Base-by-base conservation (phyloP, 306 rosid genomes). In the Cotoneaster glaucophyllus region DNA sequence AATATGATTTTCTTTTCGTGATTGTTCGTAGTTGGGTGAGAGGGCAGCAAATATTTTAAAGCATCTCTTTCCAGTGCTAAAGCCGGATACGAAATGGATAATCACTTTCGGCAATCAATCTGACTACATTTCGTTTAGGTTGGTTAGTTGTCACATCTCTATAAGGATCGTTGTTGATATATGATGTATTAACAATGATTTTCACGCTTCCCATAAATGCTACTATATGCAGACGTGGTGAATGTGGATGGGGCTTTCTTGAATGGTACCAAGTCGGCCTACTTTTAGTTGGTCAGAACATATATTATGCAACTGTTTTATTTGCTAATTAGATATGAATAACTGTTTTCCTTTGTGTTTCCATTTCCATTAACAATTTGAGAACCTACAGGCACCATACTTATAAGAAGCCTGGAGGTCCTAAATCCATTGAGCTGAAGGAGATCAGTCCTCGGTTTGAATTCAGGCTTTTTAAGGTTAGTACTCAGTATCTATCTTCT, bases 391-490 rank as follows among this genome's bases (percentile, higher is more conserved):
- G 95, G 87, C 95, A 94, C 84, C 98, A 90, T 79, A 70, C 89
- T 50, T 90, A 84, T 79, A 97, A 90, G 84, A 92, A 84, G 78
- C 88, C 62, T 8, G 93, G 92, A 11, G 93, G 95, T 64, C 89
- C 93, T 56, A 90, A 87, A 80, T 95, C 95, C 56, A 31, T 87
- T 66, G 96, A 92, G 74, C 87, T 95, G 77, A 88, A 95, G 83
- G 97, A 95, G 87, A 79, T 95, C 26, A 97, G 97, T 81, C 98
- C 98, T 25, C 89, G 98, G 32, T 95, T 90, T 87, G 98, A 95
- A 74, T 75, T 92, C 79, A 87, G 90, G 32, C 84, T 84, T 81
- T 92, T 79, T 69, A 85, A 90, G 98, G 98, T 92, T 73, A 77
- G 81, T 71, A 18, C 31, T 61, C 48, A 52, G 74, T 72, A 25